phyloP scores from a whole-genome alignment of 139 green algal genomes.

The Chlamydomonas schloesseri region DNA sequence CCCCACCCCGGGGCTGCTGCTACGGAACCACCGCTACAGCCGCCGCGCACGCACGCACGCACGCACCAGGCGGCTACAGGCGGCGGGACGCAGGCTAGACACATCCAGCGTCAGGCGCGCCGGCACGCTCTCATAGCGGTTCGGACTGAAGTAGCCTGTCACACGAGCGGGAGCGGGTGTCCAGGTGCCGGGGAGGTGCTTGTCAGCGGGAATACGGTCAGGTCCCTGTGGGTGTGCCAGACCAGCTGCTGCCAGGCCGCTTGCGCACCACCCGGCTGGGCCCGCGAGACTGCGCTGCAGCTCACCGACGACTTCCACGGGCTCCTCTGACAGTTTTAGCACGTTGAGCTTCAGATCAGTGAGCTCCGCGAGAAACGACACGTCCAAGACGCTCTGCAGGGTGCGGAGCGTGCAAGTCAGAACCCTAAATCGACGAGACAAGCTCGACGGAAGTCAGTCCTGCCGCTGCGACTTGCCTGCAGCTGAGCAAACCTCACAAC shows the following conservation, averaged over 20 bases:
- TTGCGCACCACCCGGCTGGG: no score
- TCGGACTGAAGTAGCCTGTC: constrained; percentile 49
- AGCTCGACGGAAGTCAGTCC: neutral
- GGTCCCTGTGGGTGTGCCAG: no score
- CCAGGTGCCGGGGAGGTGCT: no score
- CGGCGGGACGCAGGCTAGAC: constrained; percentile 30
- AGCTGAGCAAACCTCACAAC: constrained; percentile 43
- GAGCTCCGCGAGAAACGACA: constrained; percentile 86
- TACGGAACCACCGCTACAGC: neutral
- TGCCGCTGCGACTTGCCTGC: constrained; percentile 41
- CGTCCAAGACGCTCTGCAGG: constrained; percentile 84
- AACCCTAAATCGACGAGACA: no score
- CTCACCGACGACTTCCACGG: constrained; percentile 51
- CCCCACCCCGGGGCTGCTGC: no score
- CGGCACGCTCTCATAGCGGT: constrained; percentile 49
- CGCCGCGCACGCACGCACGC: no score
- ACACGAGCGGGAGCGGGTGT: neutral
- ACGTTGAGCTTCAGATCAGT: constrained; percentile 70
- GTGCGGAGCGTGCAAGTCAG: neutral
- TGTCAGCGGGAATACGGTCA: no score
- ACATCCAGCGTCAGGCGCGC: constrained; percentile 52
- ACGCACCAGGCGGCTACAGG: neutral
- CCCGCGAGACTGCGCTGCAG: no score
- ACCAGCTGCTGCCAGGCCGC: neutral
- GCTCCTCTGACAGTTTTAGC: constrained; percentile 61